A percentile compares a stretch with the other conserved stretches of the same genome.
phyloP scores from a whole-genome alignment of 768 basidiomycete species.

The Boletus reticulatus region DNA sequence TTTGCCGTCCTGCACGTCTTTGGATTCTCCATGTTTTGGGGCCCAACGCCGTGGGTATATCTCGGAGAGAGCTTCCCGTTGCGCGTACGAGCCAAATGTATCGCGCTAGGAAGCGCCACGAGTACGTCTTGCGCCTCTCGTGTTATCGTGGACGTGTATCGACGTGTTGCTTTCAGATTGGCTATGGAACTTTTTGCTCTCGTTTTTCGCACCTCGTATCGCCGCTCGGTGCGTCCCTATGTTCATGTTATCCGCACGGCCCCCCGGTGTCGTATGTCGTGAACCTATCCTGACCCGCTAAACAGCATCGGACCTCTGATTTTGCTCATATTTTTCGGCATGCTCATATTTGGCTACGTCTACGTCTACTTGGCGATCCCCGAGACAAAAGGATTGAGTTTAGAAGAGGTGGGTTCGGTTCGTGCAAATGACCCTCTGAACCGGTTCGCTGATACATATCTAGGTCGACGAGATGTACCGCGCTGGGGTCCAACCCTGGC shows the following conservation, averaged over 20 bases:
- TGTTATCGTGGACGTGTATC: too few species aligned
- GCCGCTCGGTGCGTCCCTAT: constrained; percentile 41
- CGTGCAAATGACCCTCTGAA: too few species aligned
- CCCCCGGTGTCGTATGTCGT: too few species aligned
- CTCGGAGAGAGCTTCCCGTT: constrained; percentile 82
- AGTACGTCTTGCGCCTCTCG: constrained; percentile 27
- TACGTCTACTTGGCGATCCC: constrained; percentile 82
- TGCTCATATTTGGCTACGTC: constrained; percentile 65
- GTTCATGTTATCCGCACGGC: not conserved
- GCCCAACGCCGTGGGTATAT: constrained; percentile 72
- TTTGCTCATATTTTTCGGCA: constrained; percentile 75
- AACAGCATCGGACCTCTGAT: constrained; percentile 68
- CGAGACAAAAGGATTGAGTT: constrained; percentile 73
- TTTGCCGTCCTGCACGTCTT: constrained; percentile 76
- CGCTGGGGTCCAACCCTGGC: constrained; percentile 62
- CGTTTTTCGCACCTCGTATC: constrained; percentile 70
- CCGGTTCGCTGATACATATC: too few species aligned
- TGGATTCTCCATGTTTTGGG: constrained; percentile 73
- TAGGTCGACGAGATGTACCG: constrained; percentile 75
- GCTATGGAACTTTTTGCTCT: constrained; percentile 74
- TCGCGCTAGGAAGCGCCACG: constrained; percentile 65
- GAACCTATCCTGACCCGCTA: too few species aligned
- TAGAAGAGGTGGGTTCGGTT: constrained; percentile 54
- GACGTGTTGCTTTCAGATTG: constrained; percentile 36
- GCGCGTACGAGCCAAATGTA: constrained; percentile 71